Evolutionary conservation across 108 stramenopile species (phyloP).

Genomic region (Poteriospumella lacustris): DNA sequence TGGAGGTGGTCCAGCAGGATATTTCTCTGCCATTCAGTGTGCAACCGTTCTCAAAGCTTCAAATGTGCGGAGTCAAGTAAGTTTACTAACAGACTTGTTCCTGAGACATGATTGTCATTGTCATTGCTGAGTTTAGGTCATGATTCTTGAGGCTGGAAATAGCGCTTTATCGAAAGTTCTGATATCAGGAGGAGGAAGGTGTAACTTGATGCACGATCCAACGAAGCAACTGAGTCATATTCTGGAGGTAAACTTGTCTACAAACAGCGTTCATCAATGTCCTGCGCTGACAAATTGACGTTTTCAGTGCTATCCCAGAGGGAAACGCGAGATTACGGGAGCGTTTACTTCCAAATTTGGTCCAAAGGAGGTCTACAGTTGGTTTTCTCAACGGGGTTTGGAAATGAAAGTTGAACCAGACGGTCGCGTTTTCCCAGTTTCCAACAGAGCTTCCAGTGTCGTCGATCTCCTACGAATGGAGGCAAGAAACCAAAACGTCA

Average conservation of each 20-base stretch:
- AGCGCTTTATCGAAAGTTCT: constrained; percentile 6
- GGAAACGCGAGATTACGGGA: background rate
- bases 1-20: constrained; percentile 24
- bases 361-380: background rate
- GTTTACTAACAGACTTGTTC: background rate
- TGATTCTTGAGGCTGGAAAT: constrained; percentile 3
- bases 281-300: too few species aligned
- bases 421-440: constrained; percentile 15
- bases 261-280: too few species aligned
- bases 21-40: constrained; percentile 21
- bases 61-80: background rate
- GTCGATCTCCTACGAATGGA: background rate
- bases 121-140: background rate
- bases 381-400: background rate
- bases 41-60: background rate
- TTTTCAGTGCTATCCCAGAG: constrained; percentile 1
- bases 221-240: background rate
- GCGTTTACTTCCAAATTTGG: background rate
- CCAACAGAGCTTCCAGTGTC: background rate
- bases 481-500: background rate
- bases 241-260: background rate
- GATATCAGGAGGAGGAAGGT: constrained; percentile 24
- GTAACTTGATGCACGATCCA: constrained; percentile 27
- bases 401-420: constrained; percentile 13
- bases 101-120: background rate